These are phyloP conservation scores for Sicyos baderoa DNA, from an alignment of 306 rosid species.

Conservation along the genomic window DNA sequence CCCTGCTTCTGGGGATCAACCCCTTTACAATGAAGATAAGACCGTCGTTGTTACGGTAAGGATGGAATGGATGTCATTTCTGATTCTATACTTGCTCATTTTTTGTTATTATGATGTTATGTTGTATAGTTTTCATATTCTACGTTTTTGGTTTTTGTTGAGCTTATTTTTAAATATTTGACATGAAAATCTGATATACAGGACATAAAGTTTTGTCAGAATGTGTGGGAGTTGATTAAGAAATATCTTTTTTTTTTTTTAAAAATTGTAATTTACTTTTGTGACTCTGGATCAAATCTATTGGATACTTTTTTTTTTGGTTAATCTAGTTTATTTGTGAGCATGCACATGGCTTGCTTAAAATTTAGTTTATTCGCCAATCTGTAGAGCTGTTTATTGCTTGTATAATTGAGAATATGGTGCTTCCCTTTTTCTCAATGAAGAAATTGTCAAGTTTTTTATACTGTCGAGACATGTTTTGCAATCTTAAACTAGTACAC, in stretches of 20 bases:
- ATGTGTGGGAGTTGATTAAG: too few species aligned
- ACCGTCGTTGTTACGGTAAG: conserved; percentile 69
- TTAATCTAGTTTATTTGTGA: too few species aligned
- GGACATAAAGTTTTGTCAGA: not conserved
- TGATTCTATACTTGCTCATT: not conserved
- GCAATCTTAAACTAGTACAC: not conserved
- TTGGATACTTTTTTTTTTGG: too few species aligned
- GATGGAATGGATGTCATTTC: conserved; percentile 1
- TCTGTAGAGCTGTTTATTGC: not conserved
- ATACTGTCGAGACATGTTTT: not conserved
- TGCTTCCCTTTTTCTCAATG: not conserved
- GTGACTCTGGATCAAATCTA: too few species aligned
- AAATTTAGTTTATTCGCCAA: not conserved
- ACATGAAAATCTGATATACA: not conserved
- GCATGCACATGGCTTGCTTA: too few species aligned
- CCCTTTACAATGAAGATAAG: conserved; percentile 82
- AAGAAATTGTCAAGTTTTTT: not conserved
- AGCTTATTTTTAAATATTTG: too few species aligned
- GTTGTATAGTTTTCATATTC: not conserved
- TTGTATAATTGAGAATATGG: not conserved
- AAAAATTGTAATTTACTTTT: too few species aligned
- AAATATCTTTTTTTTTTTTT: too few species aligned
- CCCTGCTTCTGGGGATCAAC: conserved; percentile 95
- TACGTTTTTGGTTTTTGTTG: not conserved
- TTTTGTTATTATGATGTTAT: not conserved